Evolutionary conservation across 306 rosid genomes (phyloP).

Genomic region (Lotus japonicus): DNA sequence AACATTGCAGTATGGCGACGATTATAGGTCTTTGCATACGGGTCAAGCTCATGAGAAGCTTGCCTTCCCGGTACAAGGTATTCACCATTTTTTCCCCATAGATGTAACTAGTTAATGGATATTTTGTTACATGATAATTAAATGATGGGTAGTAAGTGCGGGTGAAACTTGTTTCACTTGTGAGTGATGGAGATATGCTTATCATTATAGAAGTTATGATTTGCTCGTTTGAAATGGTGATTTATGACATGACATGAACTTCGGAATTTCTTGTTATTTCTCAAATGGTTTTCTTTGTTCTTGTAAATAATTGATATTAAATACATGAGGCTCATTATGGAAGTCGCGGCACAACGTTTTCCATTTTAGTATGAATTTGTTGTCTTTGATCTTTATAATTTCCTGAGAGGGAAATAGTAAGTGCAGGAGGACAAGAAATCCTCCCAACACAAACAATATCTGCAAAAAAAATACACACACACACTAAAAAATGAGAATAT

Average conservation of each 20-base stretch:
- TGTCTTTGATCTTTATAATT: neutral
- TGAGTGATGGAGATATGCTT: neutral
- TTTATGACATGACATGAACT: neutral
- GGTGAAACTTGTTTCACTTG: neutral
- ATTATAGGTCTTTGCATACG: slow-evolving; percentile 88
- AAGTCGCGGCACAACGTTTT: neutral
- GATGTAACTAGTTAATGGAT: neutral
- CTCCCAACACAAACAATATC: neutral
- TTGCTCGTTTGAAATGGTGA: neutral
- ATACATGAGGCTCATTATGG: neutral
- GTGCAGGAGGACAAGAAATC: neutral
- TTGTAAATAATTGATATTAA: neutral
- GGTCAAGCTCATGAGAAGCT: slow-evolving; percentile 82
- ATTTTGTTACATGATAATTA: neutral
- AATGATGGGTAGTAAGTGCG: neutral
- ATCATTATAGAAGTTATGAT: neutral
- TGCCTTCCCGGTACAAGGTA: slow-evolving; percentile 90
- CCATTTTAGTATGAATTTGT: neutral
- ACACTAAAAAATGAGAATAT: neutral
- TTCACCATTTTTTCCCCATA: neutral
- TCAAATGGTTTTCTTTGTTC: neutral
- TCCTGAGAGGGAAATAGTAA: neutral
- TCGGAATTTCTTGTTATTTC: neutral
- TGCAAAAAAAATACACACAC: neutral
- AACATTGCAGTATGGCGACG: slow-evolving; percentile 97